Evolutionary conservation across 305 asterid species (phyloP).

Genomic region (Solanum hybrid): DNA sequence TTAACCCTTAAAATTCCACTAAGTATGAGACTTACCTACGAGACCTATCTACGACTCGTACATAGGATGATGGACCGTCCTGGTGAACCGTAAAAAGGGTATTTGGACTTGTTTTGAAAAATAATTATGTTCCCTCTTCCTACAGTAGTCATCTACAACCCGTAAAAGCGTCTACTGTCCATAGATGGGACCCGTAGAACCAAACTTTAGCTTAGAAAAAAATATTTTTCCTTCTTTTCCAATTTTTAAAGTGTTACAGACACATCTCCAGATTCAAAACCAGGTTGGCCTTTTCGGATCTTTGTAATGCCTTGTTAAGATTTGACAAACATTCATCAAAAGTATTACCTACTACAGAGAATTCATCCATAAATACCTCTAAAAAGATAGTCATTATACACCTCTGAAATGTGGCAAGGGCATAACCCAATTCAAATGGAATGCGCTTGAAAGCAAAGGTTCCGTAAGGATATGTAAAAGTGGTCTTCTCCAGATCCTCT

Average conservation of each 20-base stretch:
- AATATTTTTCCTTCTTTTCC: neutral
- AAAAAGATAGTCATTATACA: neutral
- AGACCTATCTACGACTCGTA: neutral
- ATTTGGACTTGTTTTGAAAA: neutral
- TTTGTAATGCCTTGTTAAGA: neutral
- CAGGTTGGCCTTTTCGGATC: neutral
- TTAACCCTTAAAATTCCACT: neutral
- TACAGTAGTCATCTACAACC: rapidly evolving
- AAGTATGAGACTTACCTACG: neutral
- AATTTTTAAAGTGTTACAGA: neutral
- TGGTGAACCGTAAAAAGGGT: no score
- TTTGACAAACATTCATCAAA: neutral
- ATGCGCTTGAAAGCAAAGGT: neutral
- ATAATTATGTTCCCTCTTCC: no score
- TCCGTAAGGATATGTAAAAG: neutral
- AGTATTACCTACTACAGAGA: neutral
- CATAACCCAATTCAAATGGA: neutral
- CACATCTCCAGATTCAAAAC: neutral
- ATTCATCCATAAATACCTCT: neutral
- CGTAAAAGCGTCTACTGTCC: no score
- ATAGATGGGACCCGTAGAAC: no score
- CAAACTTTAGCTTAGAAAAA: no score
- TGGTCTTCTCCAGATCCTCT: neutral
- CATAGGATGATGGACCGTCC: neutral
- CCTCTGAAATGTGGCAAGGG: neutral